Evolutionary conservation across 1,284 basidiomycete genomes (phyloP).

Genomic region (Apiotrichum porosum): DNA sequence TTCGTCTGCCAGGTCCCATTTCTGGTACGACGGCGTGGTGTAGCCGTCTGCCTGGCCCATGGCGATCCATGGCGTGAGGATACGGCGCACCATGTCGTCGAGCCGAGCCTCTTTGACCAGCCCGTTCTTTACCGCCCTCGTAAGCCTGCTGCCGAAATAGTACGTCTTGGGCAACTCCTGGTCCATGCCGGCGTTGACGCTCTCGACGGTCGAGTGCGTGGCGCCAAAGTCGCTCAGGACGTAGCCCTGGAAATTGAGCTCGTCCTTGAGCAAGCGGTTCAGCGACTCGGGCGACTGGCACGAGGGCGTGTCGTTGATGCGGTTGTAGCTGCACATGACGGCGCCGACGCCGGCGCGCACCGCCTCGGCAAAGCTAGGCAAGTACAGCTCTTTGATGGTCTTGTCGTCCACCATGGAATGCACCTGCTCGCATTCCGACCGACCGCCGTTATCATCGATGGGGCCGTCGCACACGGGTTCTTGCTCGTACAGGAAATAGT

Average conservation of each 20-base stretch:
- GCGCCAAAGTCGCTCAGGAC: conserved; percentile 38
- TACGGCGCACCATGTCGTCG: conserved; percentile 50
- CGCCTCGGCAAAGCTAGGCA: conserved; percentile 51
- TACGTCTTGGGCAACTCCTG: conserved; percentile 50
- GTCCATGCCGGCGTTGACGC: conserved; percentile 50
- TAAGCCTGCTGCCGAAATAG: conserved; percentile 52
- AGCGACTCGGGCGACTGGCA: conserved; percentile 71
- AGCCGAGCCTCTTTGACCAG: conserved; percentile 60
- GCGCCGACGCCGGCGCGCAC: conserved; percentile 49
- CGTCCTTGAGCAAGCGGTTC: conserved; percentile 72
- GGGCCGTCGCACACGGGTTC: conserved; percentile 39
- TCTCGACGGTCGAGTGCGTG: conserved; percentile 42
- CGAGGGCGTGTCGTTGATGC: conserved; percentile 70
- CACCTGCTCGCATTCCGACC: conserved; percentile 29
- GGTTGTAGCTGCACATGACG: conserved; percentile 55
- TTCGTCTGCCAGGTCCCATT: conserved; percentile 41
- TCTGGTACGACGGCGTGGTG: conserved; percentile 51
- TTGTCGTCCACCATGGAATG: conserved; percentile 43
- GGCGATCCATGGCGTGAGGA: conserved; percentile 61
- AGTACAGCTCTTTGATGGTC: conserved; percentile 48
- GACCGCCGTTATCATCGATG: conserved; percentile 24
- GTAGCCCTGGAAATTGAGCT: conserved; percentile 56
- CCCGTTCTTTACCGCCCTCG: conserved; percentile 62
- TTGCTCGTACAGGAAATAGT: conserved; percentile 48
- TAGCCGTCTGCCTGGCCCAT: conserved; percentile 58